Evolutionary conservation across 345 rosid genomes (phyloP), one percentile per base, ranked within the genome.

Genomic region (Brassica carinata): DNA sequence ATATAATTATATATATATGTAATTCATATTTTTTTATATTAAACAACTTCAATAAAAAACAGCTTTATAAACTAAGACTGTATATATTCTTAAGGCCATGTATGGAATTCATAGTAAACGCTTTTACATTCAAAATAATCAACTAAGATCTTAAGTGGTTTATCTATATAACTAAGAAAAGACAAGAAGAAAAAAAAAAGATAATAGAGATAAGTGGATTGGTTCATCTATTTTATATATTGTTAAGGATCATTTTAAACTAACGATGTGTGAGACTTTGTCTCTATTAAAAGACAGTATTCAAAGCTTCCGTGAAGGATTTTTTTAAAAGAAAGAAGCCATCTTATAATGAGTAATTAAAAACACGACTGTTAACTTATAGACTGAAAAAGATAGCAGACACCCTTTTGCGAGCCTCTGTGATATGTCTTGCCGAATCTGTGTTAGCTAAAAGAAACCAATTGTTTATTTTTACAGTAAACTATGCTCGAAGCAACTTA

Each of bases 401-500:
- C 84, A 81, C 69, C 69, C 78, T 81, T 81, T 81, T 74, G 61
- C 45, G 58, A 69, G 79, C 79, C 69, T 69, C 71, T 48, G 59
- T 74, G 65, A 33, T 61, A 48, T 69, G 83, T 80, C 71, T 80
- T 74, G 30, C 79, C 75, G 79, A 80, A 80, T 74, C 79, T 80
- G 45, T 74, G 75, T 74, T 80, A 66, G 64, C 61, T 71, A 65
- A 65, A 67, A 78, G 65, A 33, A 17, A 67, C 55, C 10, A 77
- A 71, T 64, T 34, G 58, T 5, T 27, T 34, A 45, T 30, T 30
- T 57, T 29, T 48, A 5, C 43, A 59, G 77, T 34, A 72, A 57
- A 7, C 59, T 79, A 64, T 57, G 34, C 67, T 71, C 33, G 2
- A 64, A 51, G n/a, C 53, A 51, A 78, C 64, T 38, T 33, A 64